These are phyloP conservation scores for Pelargonium nanum DNA, from an alignment of 345 rosid species.

Conservation along the genomic window DNA sequence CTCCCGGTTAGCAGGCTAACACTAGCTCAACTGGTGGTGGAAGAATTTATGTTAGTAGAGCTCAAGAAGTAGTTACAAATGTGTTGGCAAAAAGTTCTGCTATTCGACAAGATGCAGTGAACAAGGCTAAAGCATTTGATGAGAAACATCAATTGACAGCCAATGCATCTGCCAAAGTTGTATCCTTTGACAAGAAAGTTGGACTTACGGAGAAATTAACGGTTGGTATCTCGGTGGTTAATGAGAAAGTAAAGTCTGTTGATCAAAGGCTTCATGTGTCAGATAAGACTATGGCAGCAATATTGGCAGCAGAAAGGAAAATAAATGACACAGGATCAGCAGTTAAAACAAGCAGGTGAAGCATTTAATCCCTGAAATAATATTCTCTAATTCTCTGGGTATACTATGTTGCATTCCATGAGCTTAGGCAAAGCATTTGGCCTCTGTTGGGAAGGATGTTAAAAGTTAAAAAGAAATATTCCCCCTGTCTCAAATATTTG, in stretches of 20 bases:
- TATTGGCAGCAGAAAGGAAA: conserved; percentile 91
- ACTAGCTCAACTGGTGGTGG: conserved; percentile 37
- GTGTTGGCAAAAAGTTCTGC: conserved; percentile 86
- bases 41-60: conserved; percentile 63
- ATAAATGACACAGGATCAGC: conserved; percentile 90
- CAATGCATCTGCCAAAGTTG: conserved; percentile 83
- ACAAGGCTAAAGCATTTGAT: conserved; percentile 88
- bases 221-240: conserved; percentile 75
- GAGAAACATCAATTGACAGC: conserved; percentile 79
- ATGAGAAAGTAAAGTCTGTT: conserved; percentile 88
- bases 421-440: background rate
- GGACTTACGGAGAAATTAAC: conserved; percentile 76
- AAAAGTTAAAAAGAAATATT: no score
- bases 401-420: background rate
- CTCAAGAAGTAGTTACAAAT: conserved; percentile 72
- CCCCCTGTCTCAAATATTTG: no score
- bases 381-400: conserved; percentile 3
- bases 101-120: conserved; percentile 80
- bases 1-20: conserved; percentile 37
- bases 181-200: conserved; percentile 69
- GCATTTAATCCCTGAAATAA: conserved; percentile 1
- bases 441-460: background rate
- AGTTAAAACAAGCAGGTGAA: conserved; percentile 90
- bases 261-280: conserved; percentile 92
- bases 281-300: conserved; percentile 93